Base-by-base conservation (phyloP, 176 grass and related monocot genomes). In the Eragrostis nindensis region DNA sequence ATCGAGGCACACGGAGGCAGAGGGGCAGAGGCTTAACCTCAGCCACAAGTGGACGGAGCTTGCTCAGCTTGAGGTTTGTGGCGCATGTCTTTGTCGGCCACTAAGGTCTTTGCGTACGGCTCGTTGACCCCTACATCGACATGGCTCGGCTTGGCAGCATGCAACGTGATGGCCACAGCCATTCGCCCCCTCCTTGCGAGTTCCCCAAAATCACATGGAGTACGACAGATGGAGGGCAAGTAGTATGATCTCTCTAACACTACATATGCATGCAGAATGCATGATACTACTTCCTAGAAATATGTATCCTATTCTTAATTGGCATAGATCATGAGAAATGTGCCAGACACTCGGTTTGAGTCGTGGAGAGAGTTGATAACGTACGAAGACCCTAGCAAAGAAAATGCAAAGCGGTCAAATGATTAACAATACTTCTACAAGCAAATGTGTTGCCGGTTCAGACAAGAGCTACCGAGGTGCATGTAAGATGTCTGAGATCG, bases 11-110 rank as follows among this genome's bases (percentile, higher is more conserved):
- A 68, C 19, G 55, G 22, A 80, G 66, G 22, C 21, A 0, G 21
- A 56, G 59, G 59, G n/a, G 7, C 41, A 57, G 62, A 57, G 74
- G 68, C 38, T 64, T 74, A 81, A n/a, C 17, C 46, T 55, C 57
- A 41, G 66, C 70, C 73, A 87, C 89, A 46, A 77, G 71, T 56
- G 76, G 85, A 62, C 64, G 64, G 43, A 21, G 75, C 26, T 29
- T 40, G 36, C 43, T 63, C 55, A 40, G 70, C 70, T 80, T 61
- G 76, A 55, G 69, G 70, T 68, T 46, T 70, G 84, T 87, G 84
- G 73, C 81, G 84, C 87, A 90, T 88, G 87, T 78, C 44, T 60
- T 84, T 88, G 93, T 96, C 93, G 90, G 93, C 93, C 93, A 96
- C 93, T 92, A 79, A 16, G 77, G 64, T 80, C 79, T 86, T 63